Percentiles rank a stretch among this genome's conserved stretches.
These are phyloP conservation scores for Cladosporium sp. DNA, from an alignment of 2,329 filamentous ascomycete genomes.

Conservation along the genomic window DNA sequence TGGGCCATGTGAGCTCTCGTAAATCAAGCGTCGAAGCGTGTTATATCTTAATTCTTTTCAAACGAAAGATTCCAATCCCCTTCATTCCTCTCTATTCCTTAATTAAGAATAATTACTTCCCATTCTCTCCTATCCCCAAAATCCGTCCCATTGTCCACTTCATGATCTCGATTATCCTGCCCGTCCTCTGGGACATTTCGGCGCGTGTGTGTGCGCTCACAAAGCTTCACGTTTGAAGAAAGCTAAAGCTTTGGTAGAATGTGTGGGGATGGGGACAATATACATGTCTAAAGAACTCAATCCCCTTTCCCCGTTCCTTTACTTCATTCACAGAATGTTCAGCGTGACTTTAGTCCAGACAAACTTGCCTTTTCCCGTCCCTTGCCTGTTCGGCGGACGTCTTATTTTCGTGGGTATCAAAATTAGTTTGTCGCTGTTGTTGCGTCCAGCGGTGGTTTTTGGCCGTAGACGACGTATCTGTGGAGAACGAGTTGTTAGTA, in stretches of 20 bases:
- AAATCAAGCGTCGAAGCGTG: background rate
- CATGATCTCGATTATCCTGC: background rate
- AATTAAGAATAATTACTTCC: background rate
- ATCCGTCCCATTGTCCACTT: background rate
- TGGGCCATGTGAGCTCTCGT: background rate
- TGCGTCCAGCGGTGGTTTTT: constrained; percentile 26
- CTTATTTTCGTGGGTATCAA: background rate
- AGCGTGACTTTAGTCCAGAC: background rate
- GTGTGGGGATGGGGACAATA: background rate
- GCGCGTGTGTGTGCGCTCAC: background rate
- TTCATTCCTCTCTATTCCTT: background rate
- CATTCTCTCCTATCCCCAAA: no score
- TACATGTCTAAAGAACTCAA: background rate
- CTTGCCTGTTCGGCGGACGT: no score
- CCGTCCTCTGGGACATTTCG: no score
- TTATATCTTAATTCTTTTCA: background rate
- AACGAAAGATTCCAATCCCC: background rate
- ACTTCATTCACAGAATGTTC: background rate
- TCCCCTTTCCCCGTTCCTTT: background rate
- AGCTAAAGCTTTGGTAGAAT: background rate
- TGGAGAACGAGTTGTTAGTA: background rate
- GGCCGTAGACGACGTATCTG: constrained; percentile 33
- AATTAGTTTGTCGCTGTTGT: background rate
- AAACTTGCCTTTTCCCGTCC: background rate
- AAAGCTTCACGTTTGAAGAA: background rate